Evolutionary conservation across 2,329 filamentous ascomycete species (phyloP), one percentile per base, ranked within the genome.

Genomic region (Polytolypa hystricis): DNA sequence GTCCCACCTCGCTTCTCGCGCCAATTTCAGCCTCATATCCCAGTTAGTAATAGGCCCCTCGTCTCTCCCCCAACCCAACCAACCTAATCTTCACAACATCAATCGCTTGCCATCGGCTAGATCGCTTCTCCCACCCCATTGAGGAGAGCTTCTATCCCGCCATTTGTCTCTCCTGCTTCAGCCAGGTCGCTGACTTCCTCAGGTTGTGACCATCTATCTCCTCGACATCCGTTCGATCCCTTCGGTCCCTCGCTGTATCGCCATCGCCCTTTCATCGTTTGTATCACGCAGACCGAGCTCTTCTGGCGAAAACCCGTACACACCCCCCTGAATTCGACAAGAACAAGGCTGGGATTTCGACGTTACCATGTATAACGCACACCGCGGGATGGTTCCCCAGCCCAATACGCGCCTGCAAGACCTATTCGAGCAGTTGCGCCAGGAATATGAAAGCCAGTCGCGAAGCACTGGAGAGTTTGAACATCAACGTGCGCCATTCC

Each of bases 391-490:
- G 73, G 80, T 78, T 45, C 65, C 67, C 47, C 79, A 77, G 47
- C 79, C 82, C 42, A 73, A 70, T 64, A 73, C 67, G 50, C 85
- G 91, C 49, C 71, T 96, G 51, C 85, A 82, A 49, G 89, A 98
- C 70, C 77, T 96, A 46, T 73, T 98, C 55, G 89, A 96, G 39
- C 81, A 86, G 58, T 77, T 98, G 51, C 79, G 89, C 55, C 73
- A 77, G 54, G 91, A 98, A 63, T 96, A 95, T 50, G 89, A 96
- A 48, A 79, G 72, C 42, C 83, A 93, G 60, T 73, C 80, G 50
- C 78, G 83, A 47, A 78, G 84, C 50, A 82, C 78, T 47, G 84
- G 84, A 57, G 84, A 85, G 51, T 93, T 86, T 58, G 89, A 98
- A 58, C 84, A 89, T 59, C 86, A 93, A 60, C 82, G 89, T 95